Evolutionary conservation across 2,329 filamentous ascomycete genomes (phyloP).

Genomic region (Alternaria dauci): DNA sequence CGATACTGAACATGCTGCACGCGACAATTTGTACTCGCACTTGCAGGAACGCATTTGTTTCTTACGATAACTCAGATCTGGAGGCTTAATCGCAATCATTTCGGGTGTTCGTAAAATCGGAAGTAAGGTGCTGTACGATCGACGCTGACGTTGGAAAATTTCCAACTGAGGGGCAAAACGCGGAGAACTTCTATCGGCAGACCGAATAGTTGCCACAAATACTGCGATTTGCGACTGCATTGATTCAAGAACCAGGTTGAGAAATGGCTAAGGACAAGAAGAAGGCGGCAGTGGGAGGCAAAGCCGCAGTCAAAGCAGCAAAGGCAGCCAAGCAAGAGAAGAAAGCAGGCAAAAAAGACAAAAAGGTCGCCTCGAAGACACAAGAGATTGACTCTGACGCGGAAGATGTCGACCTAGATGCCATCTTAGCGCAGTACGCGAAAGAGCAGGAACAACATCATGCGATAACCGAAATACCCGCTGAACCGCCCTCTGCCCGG

Average conservation of each 20-base stretch:
- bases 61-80: background rate
- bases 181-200: conserved; percentile 2
- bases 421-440: conserved; percentile 90
- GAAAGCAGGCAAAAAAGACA: conserved; percentile 78
- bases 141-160: conserved; percentile 19
- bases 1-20: conserved; percentile 4
- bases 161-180: conserved; percentile 30
- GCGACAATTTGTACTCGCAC: background rate
- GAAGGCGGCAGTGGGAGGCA: conserved; percentile 55
- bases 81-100: too few species aligned
- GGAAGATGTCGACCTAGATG: conserved; percentile 92
- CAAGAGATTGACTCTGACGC: conserved; percentile 84
- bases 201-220: background rate
- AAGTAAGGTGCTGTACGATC: background rate
- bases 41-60: background rate
- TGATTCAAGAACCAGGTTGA: background rate
- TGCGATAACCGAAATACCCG: conserved; percentile 85
- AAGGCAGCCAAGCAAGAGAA: conserved; percentile 80
- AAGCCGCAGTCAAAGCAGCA: conserved; percentile 62
- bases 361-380: conserved; percentile 76
- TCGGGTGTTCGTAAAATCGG: background rate
- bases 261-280: conserved; percentile 64
- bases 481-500: conserved; percentile 77
- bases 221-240: background rate
- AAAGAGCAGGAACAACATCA: conserved; percentile 91